phyloP scores from a whole-genome alignment of 257 asterid species.

The Craterostigma plantagineum region DNA sequence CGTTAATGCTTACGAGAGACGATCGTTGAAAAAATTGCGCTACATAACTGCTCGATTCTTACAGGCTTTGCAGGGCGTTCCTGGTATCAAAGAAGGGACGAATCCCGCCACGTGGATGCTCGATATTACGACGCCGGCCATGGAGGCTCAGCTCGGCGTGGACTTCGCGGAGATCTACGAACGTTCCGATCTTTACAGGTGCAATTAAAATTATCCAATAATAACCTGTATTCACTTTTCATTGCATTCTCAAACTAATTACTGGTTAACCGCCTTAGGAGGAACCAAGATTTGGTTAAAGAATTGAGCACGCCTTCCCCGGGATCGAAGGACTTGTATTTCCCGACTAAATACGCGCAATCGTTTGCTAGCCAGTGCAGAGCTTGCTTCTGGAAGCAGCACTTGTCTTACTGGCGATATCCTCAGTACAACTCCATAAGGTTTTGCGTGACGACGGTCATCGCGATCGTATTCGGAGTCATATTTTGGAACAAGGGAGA shows the following conservation, averaged over 20 bases:
- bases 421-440: slow-evolving; percentile 1
- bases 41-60: neutral
- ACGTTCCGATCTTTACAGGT: slow-evolving; percentile 4
- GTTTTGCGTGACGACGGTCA: slow-evolving; percentile 1
- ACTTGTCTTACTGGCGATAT: slow-evolving; percentile 6
- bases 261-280: neutral
- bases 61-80: slow-evolving; percentile 7
- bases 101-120: slow-evolving; percentile 20
- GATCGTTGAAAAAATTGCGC: too few species aligned
- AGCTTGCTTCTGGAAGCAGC: slow-evolving; percentile 10
- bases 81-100: slow-evolving; percentile 9
- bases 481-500: slow-evolving; percentile 5
- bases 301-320: neutral
- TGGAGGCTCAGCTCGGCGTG: slow-evolving; percentile 9
- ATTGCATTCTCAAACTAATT: neutral
- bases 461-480: slow-evolving; percentile 1
- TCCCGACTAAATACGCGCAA: slow-evolving; percentile 4
- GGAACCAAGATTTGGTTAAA: slow-evolving; percentile 2
- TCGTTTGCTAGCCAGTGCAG: slow-evolving; percentile 1
- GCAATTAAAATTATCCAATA: too few species aligned
- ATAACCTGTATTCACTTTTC: neutral
- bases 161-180: slow-evolving; percentile 13
- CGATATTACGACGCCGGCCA: slow-evolving; percentile 10
- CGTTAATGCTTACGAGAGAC: too few species aligned
- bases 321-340: slow-evolving; percentile 4